A percentile compares a stretch with the other conserved stretches of the same genome.
These are phyloP conservation scores for Kwoniella pini DNA, from an alignment of 768 basidiomycete species.

Conservation along the genomic window DNA sequence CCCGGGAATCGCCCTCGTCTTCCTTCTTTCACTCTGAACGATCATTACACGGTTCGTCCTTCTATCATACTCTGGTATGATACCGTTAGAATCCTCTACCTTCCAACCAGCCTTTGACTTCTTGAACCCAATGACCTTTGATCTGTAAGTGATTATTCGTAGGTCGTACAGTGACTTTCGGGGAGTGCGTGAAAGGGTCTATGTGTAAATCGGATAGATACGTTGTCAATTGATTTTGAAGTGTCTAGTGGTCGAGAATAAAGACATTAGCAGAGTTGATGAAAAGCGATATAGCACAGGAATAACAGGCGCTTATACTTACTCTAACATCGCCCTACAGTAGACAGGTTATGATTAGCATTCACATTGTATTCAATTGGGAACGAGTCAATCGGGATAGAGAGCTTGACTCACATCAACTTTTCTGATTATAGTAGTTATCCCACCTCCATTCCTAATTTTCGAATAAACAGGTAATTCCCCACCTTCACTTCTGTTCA, in stretches of 20 bases:
- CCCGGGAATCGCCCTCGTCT: too few species aligned
- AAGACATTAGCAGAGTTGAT: background rate
- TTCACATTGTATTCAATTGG: too few species aligned
- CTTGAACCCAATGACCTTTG: constrained; percentile 29
- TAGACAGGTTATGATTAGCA: background rate
- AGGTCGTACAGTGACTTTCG: constrained; percentile 22
- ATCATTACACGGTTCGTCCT: too few species aligned
- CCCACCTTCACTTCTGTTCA: constrained; percentile 20
- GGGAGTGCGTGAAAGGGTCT: constrained; percentile 20
- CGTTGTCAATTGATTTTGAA: constrained; percentile 16
- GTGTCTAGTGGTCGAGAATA: constrained; percentile 6
- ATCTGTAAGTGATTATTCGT: constrained; percentile 26
- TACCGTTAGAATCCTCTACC: constrained; percentile 19
- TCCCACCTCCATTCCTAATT: constrained; percentile 25
- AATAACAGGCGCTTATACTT: background rate
- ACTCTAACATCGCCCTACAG: constrained; percentile 7
- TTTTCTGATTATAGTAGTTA: constrained; percentile 27
- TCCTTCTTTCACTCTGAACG: too few species aligned
- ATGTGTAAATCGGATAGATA: constrained; percentile 16
- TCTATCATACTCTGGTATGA: too few species aligned
- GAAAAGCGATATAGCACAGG: background rate
- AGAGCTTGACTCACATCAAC: constrained; percentile 27
- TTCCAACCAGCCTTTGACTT: constrained; percentile 30
- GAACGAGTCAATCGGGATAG: background rate
- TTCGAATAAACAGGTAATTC: constrained; percentile 29